Evolutionary conservation across 2,329 filamentous ascomycete species (phyloP).

Genomic region (Colletotrichum tamarilloi): DNA sequence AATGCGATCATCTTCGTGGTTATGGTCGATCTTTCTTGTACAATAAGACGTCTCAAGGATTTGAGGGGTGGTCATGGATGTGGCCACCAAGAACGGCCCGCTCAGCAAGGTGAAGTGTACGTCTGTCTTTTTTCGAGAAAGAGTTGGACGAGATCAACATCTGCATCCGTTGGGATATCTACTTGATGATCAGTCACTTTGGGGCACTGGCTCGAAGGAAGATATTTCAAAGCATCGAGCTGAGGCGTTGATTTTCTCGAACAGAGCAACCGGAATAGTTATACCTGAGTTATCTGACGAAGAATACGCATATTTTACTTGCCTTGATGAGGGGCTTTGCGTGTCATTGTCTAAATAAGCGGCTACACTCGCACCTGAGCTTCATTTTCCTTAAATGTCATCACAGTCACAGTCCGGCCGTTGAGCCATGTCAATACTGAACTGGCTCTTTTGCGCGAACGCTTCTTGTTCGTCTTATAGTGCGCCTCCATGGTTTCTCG

Average conservation of each 20-base stretch:
- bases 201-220: neutral
- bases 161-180: neutral
- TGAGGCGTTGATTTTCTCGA: neutral
- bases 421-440: neutral
- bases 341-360: neutral
- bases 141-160: neutral
- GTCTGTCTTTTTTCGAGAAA: neutral
- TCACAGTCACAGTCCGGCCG: neutral
- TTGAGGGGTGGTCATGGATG: neutral
- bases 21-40: slow-evolving; percentile 24
- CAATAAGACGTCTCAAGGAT: neutral
- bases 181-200: neutral
- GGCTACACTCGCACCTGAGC: neutral
- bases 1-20: neutral
- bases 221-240: neutral
- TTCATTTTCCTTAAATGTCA: neutral
- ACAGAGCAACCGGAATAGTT: neutral
- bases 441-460: too few relatives aligned
- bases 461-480: slow-evolving; percentile 16
- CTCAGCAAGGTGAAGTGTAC: slow-evolving; percentile 8
- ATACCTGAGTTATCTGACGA: neutral
- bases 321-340: neutral
- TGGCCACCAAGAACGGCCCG: neutral
- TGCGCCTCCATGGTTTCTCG: neutral
- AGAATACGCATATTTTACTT: neutral